A percentile compares a stretch with the other conserved stretches of the same genome.
These are phyloP conservation scores for Arthrobotrys sphaeroides DNA, from an alignment of 2,329 filamentous ascomycete genomes.

Conservation along the genomic window DNA sequence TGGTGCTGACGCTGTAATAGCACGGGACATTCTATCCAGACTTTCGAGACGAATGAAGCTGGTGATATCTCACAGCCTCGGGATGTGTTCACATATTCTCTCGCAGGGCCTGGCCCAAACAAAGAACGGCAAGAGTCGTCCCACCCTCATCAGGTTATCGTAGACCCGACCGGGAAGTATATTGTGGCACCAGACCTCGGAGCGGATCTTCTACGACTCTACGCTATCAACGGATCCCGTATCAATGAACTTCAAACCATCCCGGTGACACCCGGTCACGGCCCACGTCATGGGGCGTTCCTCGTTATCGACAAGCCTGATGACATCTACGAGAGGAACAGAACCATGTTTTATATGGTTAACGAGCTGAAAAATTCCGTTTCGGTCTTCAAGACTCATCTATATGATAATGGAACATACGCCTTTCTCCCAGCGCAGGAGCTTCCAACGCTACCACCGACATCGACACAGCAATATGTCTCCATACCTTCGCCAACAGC, in stretches of 20 bases:
- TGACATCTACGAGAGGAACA: conserved; percentile 55
- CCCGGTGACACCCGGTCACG: conserved; percentile 66
- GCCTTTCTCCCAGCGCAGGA: conserved; percentile 62
- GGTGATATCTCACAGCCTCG: conserved; percentile 31
- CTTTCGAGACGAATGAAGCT: conserved; percentile 24
- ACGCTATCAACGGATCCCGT: conserved; percentile 61
- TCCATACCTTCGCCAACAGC: conserved; percentile 61
- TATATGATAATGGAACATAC: conserved; percentile 61
- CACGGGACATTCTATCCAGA: conserved; percentile 32
- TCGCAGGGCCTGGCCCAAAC: conserved; percentile 45
- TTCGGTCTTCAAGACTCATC: conserved; percentile 68
- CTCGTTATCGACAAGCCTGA: conserved; percentile 57
- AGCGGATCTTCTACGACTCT: conserved; percentile 71
- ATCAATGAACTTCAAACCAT: conserved; percentile 62
- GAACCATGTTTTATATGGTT: conserved; percentile 70
- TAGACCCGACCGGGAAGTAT: conserved; percentile 73
- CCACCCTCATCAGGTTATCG: conserved; percentile 71
- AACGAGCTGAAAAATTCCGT: conserved; percentile 71
- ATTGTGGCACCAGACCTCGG: conserved; percentile 74
- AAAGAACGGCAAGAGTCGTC: conserved; percentile 66
- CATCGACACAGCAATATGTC: neutral
- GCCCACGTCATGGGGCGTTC: conserved; percentile 73
- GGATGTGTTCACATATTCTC: conserved; percentile 51
- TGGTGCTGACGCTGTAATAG: neutral
- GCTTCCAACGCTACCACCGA: conserved; percentile 64